These are phyloP conservation scores for Zymoseptoria pseudotritici DNA, from an alignment of 2,329 filamentous ascomycete species.

Conservation along the genomic window DNA sequence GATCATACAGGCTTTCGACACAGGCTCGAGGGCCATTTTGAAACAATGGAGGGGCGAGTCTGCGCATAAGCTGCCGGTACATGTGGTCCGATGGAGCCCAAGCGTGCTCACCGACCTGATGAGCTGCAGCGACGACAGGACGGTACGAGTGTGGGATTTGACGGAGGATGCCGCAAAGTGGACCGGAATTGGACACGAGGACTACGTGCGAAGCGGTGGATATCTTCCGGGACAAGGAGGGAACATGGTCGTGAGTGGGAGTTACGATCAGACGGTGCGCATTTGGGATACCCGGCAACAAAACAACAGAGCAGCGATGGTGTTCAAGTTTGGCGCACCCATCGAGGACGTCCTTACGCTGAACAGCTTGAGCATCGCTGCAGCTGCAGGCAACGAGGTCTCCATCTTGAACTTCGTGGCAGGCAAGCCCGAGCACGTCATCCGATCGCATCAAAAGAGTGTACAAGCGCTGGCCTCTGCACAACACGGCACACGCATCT, in stretches of 20 bases:
- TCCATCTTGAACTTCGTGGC: conserved; percentile 89
- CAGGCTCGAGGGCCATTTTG: conserved; percentile 79
- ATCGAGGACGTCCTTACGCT: conserved; percentile 84
- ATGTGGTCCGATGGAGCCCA: conserved; percentile 86
- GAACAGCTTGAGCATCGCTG: conserved; percentile 77
- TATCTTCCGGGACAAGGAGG: conserved; percentile 74
- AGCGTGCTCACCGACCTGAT: conserved; percentile 72
- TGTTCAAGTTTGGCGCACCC: conserved; percentile 86
- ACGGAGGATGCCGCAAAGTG: conserved; percentile 68
- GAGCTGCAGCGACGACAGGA: conserved; percentile 86
- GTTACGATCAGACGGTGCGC: conserved; percentile 88
- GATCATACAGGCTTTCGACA: conserved; percentile 90
- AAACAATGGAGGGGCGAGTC: conserved; percentile 69
- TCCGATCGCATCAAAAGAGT: conserved; percentile 95
- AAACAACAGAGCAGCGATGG: conserved; percentile 65
- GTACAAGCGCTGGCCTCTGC: conserved; percentile 81
- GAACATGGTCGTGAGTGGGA: conserved; percentile 71
- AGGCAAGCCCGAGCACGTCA: conserved; percentile 75
- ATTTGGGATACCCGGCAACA: conserved; percentile 84
- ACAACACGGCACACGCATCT: conserved; percentile 69
- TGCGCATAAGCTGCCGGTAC: conserved; percentile 79
- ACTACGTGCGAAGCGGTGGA: conserved; percentile 82
- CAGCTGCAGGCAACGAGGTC: conserved; percentile 76
- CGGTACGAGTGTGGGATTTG: conserved; percentile 89
- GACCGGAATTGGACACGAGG: conserved; percentile 77